phyloP scores from a whole-genome alignment of 208 protist species.

The Trichomonas vaginalis region DNA sequence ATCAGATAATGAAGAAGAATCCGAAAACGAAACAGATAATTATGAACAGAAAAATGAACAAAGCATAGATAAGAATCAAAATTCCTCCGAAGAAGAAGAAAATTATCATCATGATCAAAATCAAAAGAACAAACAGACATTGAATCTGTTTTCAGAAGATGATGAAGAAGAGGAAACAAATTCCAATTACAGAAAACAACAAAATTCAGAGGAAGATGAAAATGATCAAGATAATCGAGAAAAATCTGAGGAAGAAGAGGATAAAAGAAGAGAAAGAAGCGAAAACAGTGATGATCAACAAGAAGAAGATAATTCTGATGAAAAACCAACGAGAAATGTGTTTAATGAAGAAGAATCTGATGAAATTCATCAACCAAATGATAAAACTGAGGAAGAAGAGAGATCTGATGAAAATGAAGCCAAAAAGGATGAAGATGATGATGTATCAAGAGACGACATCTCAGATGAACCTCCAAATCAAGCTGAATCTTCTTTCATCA shows the following conservation, averaged over 20 bases:
- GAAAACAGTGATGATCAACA: neutral
- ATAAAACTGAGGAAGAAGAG: neutral
- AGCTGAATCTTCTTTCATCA: neutral
- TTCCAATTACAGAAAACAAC: too few species aligned
- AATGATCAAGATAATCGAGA: too few species aligned
- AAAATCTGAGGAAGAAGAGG: neutral
- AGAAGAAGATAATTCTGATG: neutral
- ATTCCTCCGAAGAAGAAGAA: neutral
- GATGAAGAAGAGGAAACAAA: neutral
- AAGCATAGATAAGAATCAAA: too few species aligned
- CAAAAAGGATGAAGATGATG: neutral
- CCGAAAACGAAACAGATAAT: too few species aligned
- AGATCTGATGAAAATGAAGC: neutral
- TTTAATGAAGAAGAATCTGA: too few species aligned
- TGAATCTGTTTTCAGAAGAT: neutral
- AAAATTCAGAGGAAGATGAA: neutral
- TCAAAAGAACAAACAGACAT: neutral
- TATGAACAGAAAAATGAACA: too few species aligned
- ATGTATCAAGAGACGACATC: too few species aligned
- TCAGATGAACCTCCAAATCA: neutral
- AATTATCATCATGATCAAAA: neutral
- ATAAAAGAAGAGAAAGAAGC: neutral
- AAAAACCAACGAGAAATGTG: too few species aligned
- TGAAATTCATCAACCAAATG: neutral
- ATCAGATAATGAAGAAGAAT: too few species aligned